Evolutionary conservation across 1,139 yeast genomes (phyloP).

Genomic region (Hyphopichia burtonii): DNA sequence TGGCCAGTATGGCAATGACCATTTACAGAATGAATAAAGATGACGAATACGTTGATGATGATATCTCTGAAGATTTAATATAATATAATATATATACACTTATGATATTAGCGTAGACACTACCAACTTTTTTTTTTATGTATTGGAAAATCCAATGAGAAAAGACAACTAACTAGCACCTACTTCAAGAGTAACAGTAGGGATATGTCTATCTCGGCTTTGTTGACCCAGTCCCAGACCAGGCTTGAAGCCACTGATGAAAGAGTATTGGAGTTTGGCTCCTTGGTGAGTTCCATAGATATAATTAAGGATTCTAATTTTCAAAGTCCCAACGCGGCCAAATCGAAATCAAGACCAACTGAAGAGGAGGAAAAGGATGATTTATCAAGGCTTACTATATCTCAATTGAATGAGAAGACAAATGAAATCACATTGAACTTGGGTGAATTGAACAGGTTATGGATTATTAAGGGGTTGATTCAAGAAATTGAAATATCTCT

Average conservation of each 20-base stretch:
- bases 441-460: slow-evolving; percentile 19
- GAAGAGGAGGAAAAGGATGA: background rate
- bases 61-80: slow-evolving; percentile 44
- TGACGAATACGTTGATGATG: slow-evolving; percentile 49
- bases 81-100: slow-evolving; percentile 9
- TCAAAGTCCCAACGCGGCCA: slow-evolving; percentile 1
- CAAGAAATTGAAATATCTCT: slow-evolving; percentile 17
- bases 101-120: background rate
- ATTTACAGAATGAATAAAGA: slow-evolving; percentile 53
- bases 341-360: background rate
- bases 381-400: slow-evolving; percentile 9
- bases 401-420: slow-evolving; percentile 20
- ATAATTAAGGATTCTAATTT: slow-evolving; percentile 16
- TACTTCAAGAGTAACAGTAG: too few relatives aligned
- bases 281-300: slow-evolving; percentile 13
- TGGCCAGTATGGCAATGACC: slow-evolving; percentile 50
- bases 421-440: slow-evolving; percentile 14
- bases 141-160: background rate
- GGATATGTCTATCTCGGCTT: slow-evolving; percentile 1
- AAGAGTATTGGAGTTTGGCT: background rate
- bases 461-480: slow-evolving; percentile 20
- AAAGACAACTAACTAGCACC: too few relatives aligned
- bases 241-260: slow-evolving; percentile 3
- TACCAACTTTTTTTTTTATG: too few relatives aligned
- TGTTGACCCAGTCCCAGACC: slow-evolving; percentile 6